Evolutionary conservation across 2,329 filamentous ascomycete genomes (phyloP), one percentile per base, ranked within the genome.

Genomic region (Pezicula radicicola): DNA sequence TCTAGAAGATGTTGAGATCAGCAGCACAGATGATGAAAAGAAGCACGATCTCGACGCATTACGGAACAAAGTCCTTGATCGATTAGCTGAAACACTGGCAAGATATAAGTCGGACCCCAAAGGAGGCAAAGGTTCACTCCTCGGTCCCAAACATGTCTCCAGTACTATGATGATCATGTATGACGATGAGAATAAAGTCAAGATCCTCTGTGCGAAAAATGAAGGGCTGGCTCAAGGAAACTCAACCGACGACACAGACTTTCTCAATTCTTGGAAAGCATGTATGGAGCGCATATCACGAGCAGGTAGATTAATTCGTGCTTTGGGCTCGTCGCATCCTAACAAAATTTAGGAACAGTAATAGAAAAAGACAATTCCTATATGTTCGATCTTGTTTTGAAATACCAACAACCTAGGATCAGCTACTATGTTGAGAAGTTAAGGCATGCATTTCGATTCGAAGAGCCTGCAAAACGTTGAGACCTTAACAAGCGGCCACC

Each of bases 21-120:
- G 30, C 49, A 51, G 30, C 49, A 21, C 49, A 28, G 49, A 51
- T 18, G 49, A 47, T 18, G 33, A 40, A 27, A 42, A 51, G 49
- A 21, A 51, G 42, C 43, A 33, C 25, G 33, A 46, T 28, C 25
- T 27, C 43, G 28, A 51, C 25, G 43, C 30, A 27, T 47, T 47
- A 35, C 30, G 30, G 43, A 51, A 51, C 42, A 46, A 51, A 47
- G 46, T 53, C 50, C 50, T 53, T 46, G 50, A 49, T 33, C 50
- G 50, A 33, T 33, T 48, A 28, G 50, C 50, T 37, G 50, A 53
- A 53, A 53, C 33, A 49, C 46, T 53, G 33, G 50, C 46, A 53
- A 53, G 46, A 53, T 53, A 53, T 28, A 53, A 53, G 46, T 49
- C 50, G 40, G 46, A 53, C 40, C 46, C 27, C 46, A 53, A 25